Base-by-base conservation (phyloP, 192 early-diverging fungal species). In the Chytriomyces sp. region DNA sequence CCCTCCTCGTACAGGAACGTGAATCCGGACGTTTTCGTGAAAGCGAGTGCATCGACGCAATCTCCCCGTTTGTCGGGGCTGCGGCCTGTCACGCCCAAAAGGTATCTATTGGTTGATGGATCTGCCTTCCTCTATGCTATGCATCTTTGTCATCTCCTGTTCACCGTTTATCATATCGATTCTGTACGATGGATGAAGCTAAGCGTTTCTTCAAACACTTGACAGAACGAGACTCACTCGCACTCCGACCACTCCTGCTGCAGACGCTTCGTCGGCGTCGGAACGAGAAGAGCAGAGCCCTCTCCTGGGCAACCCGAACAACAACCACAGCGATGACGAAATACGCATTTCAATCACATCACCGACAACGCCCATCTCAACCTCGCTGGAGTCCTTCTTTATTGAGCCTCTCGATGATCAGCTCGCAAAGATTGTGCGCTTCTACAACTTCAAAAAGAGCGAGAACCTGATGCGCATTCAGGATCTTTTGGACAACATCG, bases 381-480 rank as follows among this genome's bases (percentile, higher is more conserved):
- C 64, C 13, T 60, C 28, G 44, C 64, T 77, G 18, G 76, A 80
- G 50, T 26, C 62, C 9, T 76, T 83, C 82, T 96, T 98, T 70
- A 82, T 86, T 16, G 86, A 88, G 7, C 88, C 93, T 2, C 88
- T 98, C 7, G 94, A 97, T 78, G 88, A 88, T 67, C 93, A 97
- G 67, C 87, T 98, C 45, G 86, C 87, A 66, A 94, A 94, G 78
- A 94, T 98, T 70, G 86, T 87, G 47, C 79, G 80, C 45, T 97
- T 97, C 74, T 98, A 98, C 82, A 77, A 81, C 18, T 88, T 88
- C 64, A 96, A 96, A 77, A 95, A 97, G 75, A 84, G 84, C 0
- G 93, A 95, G 79, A 84, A 96, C 23, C 86, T 91, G 70, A 77
- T 80, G 45, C 86, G 92, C 72, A 86, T 94, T n/a, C 83, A 93